Conservation (phyloP, 768 basidiomycete genomes). For the Cyclocybe cylindracea region DNA sequence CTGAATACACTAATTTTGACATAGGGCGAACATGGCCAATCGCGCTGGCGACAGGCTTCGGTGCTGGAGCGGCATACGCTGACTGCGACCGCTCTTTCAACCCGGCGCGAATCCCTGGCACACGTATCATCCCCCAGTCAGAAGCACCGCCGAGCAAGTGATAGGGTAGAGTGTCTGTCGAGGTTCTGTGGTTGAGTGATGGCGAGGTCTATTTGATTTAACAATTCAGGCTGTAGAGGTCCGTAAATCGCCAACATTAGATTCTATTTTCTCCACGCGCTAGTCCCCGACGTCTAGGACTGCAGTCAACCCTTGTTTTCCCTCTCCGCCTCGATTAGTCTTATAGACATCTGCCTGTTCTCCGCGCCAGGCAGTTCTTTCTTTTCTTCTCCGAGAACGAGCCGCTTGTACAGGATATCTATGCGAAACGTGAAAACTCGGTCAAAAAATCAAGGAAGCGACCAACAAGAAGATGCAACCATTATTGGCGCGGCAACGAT, state of each 20-base stretch:
- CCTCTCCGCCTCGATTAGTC: constrained; percentile 18
- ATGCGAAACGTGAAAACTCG: constrained; percentile 1
- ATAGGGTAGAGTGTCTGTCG: constrained; percentile 13
- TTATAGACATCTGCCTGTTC: constrained; percentile 5
- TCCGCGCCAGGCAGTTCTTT: constrained; percentile 27
- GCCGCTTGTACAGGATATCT: constrained; percentile 71
- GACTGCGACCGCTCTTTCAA: constrained; percentile 96
- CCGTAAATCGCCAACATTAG: constrained; percentile 8
- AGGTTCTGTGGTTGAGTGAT: neutral
- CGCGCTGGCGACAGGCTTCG: constrained; percentile 83
- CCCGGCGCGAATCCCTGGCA: constrained; percentile 84
- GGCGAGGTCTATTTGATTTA: neutral
- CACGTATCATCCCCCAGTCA: constrained; percentile 60
- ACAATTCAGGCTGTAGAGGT: neutral
- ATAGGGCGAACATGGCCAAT: constrained; percentile 93
- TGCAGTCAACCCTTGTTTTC: constrained; percentile 8
- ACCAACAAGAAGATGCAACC: constrained; percentile 62
- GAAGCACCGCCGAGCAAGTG: constrained; percentile 26
- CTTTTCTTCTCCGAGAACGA: constrained; percentile 46
- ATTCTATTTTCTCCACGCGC: constrained; percentile 2
- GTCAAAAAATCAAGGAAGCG: constrained; percentile 1
- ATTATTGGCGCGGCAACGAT: constrained; percentile 68
- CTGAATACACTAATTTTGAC: constrained; percentile 6
- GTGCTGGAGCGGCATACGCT: constrained; percentile 82
- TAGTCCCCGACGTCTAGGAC: neutral